A percentile compares a stretch with the other conserved stretches of the same genome.
Conservation (phyloP, 2,329 filamentous ascomycete species). For the Tricladium varicosporioides region DNA sequence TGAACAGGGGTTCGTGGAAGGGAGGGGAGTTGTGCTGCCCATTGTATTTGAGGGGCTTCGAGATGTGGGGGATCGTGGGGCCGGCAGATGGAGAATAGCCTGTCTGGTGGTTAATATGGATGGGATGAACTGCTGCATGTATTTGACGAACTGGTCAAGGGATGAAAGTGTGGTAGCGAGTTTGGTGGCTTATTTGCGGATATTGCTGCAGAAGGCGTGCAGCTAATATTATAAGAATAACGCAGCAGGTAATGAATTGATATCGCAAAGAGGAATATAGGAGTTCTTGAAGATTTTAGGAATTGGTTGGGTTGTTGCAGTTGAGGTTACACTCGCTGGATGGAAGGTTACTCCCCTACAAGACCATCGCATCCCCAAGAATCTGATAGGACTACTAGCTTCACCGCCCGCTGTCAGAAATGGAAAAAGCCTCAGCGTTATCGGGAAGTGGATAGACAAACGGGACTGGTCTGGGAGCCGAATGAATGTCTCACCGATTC, state of each 20-base stretch:
- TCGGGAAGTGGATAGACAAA: not conserved
- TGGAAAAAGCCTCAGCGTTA: not conserved
- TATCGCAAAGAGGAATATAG: not conserved
- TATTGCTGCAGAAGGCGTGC: not conserved
- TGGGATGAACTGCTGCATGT: not conserved
- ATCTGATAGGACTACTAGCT: not conserved
- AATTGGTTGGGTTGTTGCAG: not conserved
- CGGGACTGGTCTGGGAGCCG: not conserved
- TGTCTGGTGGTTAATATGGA: not conserved
- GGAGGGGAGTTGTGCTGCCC: slow-evolving; percentile 20
- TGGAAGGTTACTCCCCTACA: too few relatives aligned
- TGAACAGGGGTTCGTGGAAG: not conserved
- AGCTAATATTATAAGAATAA: not conserved
- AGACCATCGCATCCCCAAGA: not conserved
- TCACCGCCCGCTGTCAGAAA: not conserved
- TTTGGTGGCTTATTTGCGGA: not conserved
- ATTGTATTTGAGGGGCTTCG: slow-evolving; percentile 16
- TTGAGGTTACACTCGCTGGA: not conserved
- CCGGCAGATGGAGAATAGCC: not conserved
- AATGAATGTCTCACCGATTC: not conserved
- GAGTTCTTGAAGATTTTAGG: not conserved
- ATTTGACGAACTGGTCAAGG: not conserved
- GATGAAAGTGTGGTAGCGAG: not conserved
- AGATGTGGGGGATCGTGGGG: not conserved
- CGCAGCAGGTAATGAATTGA: not conserved